Evolutionary conservation across 768 basidiomycete species (phyloP).

Genomic region (Sporobolomyces phaffii): DNA sequence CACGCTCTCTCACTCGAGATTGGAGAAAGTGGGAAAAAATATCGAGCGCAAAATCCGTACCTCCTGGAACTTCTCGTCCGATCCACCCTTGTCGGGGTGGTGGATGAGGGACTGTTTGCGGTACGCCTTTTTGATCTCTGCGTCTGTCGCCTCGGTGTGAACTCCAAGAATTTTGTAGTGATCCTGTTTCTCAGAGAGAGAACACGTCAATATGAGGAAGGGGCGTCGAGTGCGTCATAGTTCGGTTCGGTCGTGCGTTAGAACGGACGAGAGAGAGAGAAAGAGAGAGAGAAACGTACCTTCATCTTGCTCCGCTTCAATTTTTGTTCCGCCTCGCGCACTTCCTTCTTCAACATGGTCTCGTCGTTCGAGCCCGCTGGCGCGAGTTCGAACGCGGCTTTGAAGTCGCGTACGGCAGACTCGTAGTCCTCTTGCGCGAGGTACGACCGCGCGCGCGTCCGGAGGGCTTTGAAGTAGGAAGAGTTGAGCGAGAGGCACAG

Average conservation of each 20-base stretch:
- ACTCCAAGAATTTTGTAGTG: conserved; percentile 49
- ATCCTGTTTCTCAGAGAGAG: no score
- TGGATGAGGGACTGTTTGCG: conserved; percentile 52
- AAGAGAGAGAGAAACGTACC: conserved; percentile 48
- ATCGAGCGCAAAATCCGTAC: no score
- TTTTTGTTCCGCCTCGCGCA: conserved; percentile 73
- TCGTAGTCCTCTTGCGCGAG: conserved; percentile 71
- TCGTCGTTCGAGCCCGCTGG: conserved; percentile 55
- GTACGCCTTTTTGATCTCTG: conserved; percentile 70
- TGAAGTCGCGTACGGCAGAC: conserved; percentile 66
- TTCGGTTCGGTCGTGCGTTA: conserved; percentile 66
- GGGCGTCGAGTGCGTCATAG: no score
- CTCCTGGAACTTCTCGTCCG: conserved; percentile 89
- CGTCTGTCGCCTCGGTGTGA: conserved; percentile 28
- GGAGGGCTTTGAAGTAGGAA: conserved; percentile 73
- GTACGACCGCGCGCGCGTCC: conserved; percentile 75
- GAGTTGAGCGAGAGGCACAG: conserved; percentile 60
- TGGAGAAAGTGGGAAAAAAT: neutral
- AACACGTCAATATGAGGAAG: no score
- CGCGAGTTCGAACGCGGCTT: conserved; percentile 68
- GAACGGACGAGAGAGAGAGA: neutral
- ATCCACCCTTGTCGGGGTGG: conserved; percentile 63
- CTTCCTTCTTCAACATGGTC: conserved; percentile 58
- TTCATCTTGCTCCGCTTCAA: conserved; percentile 83
- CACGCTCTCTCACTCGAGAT: neutral